Percentiles rank a stretch among this genome's conserved stretches.
phyloP scores from a whole-genome alignment of 306 rosid genomes.

The Prinsepia uniflora region DNA sequence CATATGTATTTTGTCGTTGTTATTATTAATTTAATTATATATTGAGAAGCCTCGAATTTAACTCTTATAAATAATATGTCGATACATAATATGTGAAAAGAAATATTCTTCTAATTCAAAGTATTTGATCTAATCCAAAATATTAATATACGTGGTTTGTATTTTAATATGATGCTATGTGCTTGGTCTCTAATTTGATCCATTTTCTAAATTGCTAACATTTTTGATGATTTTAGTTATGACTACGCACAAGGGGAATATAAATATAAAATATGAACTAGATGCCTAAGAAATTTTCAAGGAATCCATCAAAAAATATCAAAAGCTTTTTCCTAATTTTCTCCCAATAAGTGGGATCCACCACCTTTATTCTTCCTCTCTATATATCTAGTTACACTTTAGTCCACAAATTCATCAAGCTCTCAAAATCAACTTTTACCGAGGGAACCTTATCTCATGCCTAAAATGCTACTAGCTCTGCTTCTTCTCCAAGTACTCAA shows the following conservation, averaged over 20 bases:
- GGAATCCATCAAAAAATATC: neutral
- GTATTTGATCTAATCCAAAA: too few species aligned
- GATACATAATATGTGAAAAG: too few species aligned
- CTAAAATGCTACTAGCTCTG: constrained; percentile 5
- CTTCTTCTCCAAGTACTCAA: constrained; percentile 11
- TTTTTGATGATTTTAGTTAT: neutral
- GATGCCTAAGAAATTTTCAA: neutral
- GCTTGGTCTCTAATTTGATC: neutral
- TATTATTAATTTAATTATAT: too few species aligned
- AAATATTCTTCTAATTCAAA: too few species aligned
- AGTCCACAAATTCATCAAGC: neutral
- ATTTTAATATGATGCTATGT: neutral
- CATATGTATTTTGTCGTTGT: too few species aligned
- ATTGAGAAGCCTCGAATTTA: too few species aligned
- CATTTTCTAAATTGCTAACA: neutral
- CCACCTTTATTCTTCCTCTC: neutral
- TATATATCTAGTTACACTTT: neutral
- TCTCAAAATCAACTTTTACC: neutral
- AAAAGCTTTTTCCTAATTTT: neutral
- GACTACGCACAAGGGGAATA: too few species aligned
- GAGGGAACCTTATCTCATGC: constrained; percentile 15
- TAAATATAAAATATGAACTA: neutral
- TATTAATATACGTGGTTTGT: neutral
- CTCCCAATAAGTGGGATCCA: constrained; percentile 2
- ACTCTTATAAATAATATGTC: too few species aligned